A percentile compares a stretch with the other conserved stretches of the same genome.
These are phyloP conservation scores for Russula foetens DNA, from an alignment of 768 basidiomycete genomes.

Conservation along the genomic window DNA sequence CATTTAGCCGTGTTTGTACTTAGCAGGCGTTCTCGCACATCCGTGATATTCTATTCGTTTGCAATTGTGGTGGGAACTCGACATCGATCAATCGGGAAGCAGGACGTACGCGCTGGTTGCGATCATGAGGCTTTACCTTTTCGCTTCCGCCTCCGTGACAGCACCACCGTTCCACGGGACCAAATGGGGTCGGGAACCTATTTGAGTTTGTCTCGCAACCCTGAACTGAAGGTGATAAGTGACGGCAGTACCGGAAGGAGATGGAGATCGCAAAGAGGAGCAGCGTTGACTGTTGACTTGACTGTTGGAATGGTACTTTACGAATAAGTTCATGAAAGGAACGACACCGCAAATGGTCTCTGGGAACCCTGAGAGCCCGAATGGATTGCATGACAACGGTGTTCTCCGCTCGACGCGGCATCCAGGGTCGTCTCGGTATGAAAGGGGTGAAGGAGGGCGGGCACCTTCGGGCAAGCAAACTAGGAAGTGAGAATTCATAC, in stretches of 20 bases:
- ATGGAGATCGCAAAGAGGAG: not conserved
- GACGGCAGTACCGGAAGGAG: not conserved
- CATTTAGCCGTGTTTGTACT: constrained; percentile 9
- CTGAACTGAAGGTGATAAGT: not conserved
- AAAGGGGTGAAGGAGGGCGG: no score
- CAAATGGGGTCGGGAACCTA: not conserved
- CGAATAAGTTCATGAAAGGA: not conserved
- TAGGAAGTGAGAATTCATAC: not conserved
- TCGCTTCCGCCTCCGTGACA: constrained; percentile 3
- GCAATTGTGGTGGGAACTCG: not conserved
- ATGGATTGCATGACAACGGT: not conserved
- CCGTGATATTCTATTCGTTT: constrained; percentile 13
- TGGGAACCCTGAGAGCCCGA: not conserved
- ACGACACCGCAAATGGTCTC: not conserved
- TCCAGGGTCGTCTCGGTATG: not conserved
- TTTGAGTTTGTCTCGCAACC: constrained; percentile 1
- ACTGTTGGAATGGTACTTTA: not conserved
- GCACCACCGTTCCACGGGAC: not conserved
- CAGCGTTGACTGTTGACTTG: not conserved
- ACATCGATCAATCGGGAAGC: not conserved
- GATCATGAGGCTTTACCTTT: constrained; percentile 14
- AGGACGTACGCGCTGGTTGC: not conserved
- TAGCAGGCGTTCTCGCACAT: not conserved
- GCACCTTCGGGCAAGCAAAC: not conserved
- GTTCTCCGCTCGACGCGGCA: not conserved